Evolutionary conservation across 1,284 basidiomycete species (phyloP).

Genomic region (Volvariella volvacea): DNA sequence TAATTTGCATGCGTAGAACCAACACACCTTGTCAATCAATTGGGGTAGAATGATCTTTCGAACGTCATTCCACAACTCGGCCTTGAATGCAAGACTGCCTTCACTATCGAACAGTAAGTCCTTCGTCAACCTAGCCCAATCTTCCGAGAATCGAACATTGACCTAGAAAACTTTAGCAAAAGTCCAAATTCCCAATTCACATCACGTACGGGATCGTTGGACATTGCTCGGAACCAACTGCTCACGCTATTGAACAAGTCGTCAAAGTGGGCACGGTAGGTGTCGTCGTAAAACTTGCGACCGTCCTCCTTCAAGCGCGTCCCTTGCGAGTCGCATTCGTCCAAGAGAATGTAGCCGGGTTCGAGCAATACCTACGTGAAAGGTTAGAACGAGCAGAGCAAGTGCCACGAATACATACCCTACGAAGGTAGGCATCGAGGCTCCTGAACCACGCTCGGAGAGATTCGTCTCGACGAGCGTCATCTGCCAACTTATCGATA

Average conservation of each 20-base stretch:
- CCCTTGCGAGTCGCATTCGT: conserved; percentile 62
- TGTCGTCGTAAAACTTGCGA: conserved; percentile 75
- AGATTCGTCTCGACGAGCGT: conserved; percentile 72
- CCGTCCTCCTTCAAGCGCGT: conserved; percentile 60
- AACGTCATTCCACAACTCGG: conserved; percentile 82
- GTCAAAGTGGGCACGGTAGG: conserved; percentile 85
- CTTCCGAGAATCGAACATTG: conserved; percentile 59
- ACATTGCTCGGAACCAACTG: conserved; percentile 78
- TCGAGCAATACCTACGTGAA: conserved; percentile 56
- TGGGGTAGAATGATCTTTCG: conserved; percentile 77
- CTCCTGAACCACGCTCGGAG: conserved; percentile 73
- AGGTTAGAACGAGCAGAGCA: conserved; percentile 3
- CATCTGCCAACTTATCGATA: conserved; percentile 68
- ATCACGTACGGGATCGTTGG: conserved; percentile 61
- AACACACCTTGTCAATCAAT: conserved; percentile 61
- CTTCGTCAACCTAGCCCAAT: conserved; percentile 78
- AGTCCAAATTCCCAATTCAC: background rate
- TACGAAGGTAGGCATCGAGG: conserved; percentile 63
- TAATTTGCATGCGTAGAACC: no score
- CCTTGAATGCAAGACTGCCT: conserved; percentile 88
- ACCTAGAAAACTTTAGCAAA: conserved; percentile 20
- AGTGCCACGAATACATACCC: conserved; percentile 25
- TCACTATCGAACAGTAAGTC: conserved; percentile 83
- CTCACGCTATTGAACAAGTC: conserved; percentile 66
- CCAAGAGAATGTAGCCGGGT: conserved; percentile 84